phyloP scores from a whole-genome alignment of 176 grass and related monocot species.

The Eleusine coracana region DNA sequence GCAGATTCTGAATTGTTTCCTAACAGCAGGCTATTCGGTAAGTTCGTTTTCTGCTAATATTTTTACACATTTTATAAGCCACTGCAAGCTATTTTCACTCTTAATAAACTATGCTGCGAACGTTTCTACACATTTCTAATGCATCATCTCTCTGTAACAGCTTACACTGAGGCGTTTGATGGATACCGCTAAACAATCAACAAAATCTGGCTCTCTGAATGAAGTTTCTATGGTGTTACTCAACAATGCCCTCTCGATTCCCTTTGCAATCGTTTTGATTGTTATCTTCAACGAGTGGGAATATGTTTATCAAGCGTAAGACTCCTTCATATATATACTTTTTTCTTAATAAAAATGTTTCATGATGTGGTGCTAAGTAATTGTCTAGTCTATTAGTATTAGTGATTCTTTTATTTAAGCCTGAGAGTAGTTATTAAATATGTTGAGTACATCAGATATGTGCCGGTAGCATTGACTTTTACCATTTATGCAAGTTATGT shows the following conservation, averaged over 20 bases:
- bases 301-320: constrained; percentile 86
- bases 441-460: neutral
- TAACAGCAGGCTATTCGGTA: constrained; percentile 85
- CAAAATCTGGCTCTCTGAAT: constrained; percentile 80
- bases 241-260: constrained; percentile 83
- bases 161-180: constrained; percentile 67
- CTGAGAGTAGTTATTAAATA: neutral
- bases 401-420: neutral
- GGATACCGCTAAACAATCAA: constrained; percentile 84
- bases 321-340: neutral
- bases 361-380: neutral
- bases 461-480: neutral
- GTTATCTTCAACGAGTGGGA: constrained; percentile 76
- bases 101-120: neutral
- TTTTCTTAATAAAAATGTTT: neutral
- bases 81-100: neutral
- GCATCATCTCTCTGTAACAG: constrained; percentile 38
- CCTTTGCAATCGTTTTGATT: constrained; percentile 73
- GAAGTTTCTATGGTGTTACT: constrained; percentile 95
- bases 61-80: neutral
- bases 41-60: constrained; percentile 7
- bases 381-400: neutral
- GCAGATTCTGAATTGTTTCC: constrained; percentile 88
- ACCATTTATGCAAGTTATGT: neutral
- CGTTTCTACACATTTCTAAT: neutral